Evolutionary conservation across 352 stramenopile genomes (phyloP), one percentile per base, ranked within the genome.

Genomic region (Blastocystis sp.): DNA sequence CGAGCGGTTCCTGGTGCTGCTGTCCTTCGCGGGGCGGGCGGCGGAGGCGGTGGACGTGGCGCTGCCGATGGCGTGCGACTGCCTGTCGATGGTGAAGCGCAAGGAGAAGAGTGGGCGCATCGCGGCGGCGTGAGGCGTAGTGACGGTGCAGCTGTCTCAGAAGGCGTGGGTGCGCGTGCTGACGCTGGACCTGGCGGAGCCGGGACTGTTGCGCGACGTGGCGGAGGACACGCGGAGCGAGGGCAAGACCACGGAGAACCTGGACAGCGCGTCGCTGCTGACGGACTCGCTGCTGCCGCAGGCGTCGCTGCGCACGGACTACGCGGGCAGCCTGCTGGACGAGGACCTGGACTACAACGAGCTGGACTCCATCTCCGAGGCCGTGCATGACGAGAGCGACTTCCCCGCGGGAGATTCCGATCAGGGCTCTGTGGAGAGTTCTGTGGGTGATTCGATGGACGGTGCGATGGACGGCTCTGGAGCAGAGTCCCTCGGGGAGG

Each of bases 281-380:
- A 23, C 53, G 14, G 74, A 84, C 66, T 84, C 74, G n/a, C 23
- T 84, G 21, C 5, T 84, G 11, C 74, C 74, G 53, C 74, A 84
- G 48, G 56, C 56, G 21, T 84, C 74, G 10, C 40, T 56, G 17
- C 60, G 19, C 3, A 67, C 14, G 21, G 48, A n/a, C 28, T 41
- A 84, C 23, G 43, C 48, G n/a, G 34, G 53, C 21, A 67, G 52
- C 28, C 21, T 48, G 19, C 60, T 76, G 9, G 66, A 45, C 69
- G 53, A 69, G 34, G 74, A 69, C 40, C 11, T 74, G 7, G 64
- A 74, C 17, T 34, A 74, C 7, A 52, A 53, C 40, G 17, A 38
- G 5, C 17, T 23, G 7, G 64, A 74, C 7, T 74, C 34, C 7
- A 74, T 21, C 21, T 74, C 64, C 23, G 21, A 53, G n/a, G 48